phyloP scores from a whole-genome alignment of 1,284 basidiomycete species.

The Trichosporon sp. region DNA sequence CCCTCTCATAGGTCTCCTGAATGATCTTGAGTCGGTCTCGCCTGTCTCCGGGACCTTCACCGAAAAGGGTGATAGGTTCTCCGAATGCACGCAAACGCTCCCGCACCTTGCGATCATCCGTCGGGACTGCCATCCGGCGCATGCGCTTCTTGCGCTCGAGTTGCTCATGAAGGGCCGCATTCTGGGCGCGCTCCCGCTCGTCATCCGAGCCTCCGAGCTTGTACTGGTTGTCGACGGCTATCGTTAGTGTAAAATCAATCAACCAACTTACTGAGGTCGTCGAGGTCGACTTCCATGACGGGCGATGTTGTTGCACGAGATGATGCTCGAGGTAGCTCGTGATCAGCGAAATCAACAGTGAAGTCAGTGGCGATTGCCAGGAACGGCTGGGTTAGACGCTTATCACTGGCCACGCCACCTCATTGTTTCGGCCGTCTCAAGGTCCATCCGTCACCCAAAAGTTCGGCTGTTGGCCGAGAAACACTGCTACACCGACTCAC shows the following conservation, averaged over 20 bases:
- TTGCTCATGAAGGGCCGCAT: conserved; percentile 81
- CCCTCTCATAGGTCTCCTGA: conserved; percentile 82
- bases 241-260: not conserved
- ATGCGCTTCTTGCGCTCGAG: conserved; percentile 94
- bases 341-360: not conserved
- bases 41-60: conserved; percentile 75
- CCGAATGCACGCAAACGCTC: conserved; percentile 85
- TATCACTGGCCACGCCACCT: not conserved
- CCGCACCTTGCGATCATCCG: conserved; percentile 90
- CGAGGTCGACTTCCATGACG: conserved; percentile 41
- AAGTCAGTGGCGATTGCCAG: conserved; percentile 14
- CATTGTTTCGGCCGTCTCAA: not conserved
- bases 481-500: not conserved
- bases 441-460: conserved; percentile 8
- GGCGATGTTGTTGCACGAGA: conserved; percentile 20
- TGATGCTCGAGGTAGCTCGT: conserved; percentile 19
- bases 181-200: conserved; percentile 58
- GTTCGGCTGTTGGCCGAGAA: conserved; percentile 4
- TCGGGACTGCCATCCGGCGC: conserved; percentile 91
- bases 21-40: conserved; percentile 92
- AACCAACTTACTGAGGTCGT: conserved; percentile 45
- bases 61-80: conserved; percentile 95
- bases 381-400: not conserved
- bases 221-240: conserved; percentile 54
- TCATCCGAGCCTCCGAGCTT: conserved; percentile 54